Evolutionary conservation across 2,329 filamentous ascomycete species (phyloP).

Genomic region (Elsinoe fawcettii): DNA sequence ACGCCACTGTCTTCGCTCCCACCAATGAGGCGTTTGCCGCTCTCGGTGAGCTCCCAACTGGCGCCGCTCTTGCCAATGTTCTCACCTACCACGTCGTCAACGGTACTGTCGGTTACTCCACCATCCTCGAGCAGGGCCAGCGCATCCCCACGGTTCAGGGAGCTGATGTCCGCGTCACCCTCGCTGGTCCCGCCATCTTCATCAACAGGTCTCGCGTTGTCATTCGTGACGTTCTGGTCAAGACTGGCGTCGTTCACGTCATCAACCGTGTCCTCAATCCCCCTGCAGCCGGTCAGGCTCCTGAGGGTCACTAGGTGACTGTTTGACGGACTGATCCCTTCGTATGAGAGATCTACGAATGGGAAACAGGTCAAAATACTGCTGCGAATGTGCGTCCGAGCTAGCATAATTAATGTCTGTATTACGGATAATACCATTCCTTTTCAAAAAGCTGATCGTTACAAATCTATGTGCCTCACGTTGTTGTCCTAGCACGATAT

Average conservation of each 20-base stretch:
- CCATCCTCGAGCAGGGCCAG: conserved; percentile 14
- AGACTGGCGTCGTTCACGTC: conserved; percentile 44
- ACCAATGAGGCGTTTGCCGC: conserved; percentile 52
- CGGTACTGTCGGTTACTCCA: conserved; percentile 45
- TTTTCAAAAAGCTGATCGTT: too few relatives aligned
- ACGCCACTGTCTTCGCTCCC: conserved; percentile 59
- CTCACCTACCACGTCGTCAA: conserved; percentile 58
- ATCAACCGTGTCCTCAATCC: conserved; percentile 34
- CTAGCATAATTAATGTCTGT: conserved; percentile 7
- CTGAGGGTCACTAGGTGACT: background rate
- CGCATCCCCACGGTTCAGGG: conserved; percentile 32
- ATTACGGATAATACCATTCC: background rate
- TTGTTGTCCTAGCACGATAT: too few relatives aligned
- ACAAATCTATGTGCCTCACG: too few relatives aligned
- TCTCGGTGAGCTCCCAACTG: conserved; percentile 39
- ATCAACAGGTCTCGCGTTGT: conserved; percentile 39
- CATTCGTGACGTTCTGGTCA: conserved; percentile 36
- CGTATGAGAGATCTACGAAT: too few relatives aligned
- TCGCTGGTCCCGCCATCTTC: conserved; percentile 32
- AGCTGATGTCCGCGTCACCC: conserved; percentile 33
- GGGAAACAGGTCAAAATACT: too few relatives aligned
- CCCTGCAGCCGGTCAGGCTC: background rate
- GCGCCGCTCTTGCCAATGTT: conserved; percentile 43
- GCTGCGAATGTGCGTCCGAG: background rate
- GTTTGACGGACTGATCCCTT: background rate